Conservation (phyloP, 192 early-diverging fungal genomes). For the Coemansia sp. region DNA sequence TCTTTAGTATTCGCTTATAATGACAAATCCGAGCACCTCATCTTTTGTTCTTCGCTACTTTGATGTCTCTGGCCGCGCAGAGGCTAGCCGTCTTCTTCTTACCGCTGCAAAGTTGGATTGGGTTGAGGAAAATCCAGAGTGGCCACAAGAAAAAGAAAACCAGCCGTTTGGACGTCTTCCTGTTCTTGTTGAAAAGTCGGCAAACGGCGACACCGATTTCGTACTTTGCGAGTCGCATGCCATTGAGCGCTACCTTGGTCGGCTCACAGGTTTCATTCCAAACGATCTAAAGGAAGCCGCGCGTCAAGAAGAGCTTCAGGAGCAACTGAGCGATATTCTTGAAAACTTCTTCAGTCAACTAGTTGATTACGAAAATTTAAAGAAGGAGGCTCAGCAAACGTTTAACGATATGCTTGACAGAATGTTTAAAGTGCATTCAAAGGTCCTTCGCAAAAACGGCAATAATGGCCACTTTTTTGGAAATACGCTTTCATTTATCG, state of each 20-base stretch:
- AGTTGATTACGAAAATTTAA: conserved; percentile 5
- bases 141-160: conserved; percentile 42
- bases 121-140: conserved; percentile 46
- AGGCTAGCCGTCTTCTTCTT: conserved; percentile 39
- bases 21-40: neutral
- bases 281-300: conserved; percentile 26
- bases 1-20: neutral
- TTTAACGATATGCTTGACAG: conserved; percentile 13
- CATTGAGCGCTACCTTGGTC: conserved; percentile 55
- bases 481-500: conserved; percentile 30
- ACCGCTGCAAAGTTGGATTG: conserved; percentile 34
- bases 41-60: conserved; percentile 42
- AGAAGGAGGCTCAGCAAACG: conserved; percentile 8
- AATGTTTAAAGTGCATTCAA: conserved; percentile 32
- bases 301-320: conserved; percentile 28
- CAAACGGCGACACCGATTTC: conserved; percentile 19
- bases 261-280: conserved; percentile 42
- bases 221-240: conserved; percentile 38
- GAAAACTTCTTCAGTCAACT: neutral
- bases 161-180: conserved; percentile 53
- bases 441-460: conserved; percentile 48
- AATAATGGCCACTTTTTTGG: conserved; percentile 52
- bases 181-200: conserved; percentile 40
- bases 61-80: conserved; percentile 16
- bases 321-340: conserved; percentile 11